Conservation (phyloP, 371 early-diverging fungal genomes). For the Actinomucor elegans region DNA sequence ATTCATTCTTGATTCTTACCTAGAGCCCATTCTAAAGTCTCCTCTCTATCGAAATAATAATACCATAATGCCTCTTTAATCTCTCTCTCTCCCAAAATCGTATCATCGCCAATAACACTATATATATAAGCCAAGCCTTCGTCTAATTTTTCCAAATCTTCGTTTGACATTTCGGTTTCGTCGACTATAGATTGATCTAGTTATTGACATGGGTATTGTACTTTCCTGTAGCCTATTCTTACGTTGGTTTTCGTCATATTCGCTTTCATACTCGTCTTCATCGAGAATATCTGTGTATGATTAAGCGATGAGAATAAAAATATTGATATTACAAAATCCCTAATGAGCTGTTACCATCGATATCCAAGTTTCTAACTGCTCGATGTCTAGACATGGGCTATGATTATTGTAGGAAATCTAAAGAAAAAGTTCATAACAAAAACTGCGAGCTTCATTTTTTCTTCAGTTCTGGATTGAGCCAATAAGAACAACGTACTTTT, state of each 20-base stretch:
- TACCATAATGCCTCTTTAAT: conserved; percentile 70
- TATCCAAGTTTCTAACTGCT: conserved; percentile 67
- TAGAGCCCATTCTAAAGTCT: conserved; percentile 57
- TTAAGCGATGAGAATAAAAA: too few relatives aligned
- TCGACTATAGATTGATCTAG: conserved; percentile 24
- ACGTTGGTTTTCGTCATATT: conserved; percentile 55
- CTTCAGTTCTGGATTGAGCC: background rate
- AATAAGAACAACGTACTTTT: background rate
- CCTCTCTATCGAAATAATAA: conserved; percentile 60
- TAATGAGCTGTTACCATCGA: conserved; percentile 54
- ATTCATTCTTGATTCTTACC: conserved; percentile 37
- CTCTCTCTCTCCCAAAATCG: conserved; percentile 47
- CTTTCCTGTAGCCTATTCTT: background rate
- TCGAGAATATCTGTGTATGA: conserved; percentile 64
- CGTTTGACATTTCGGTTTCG: conserved; percentile 40
- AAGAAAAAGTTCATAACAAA: background rate
- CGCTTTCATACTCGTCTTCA: conserved; percentile 59
- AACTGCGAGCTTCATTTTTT: conserved; percentile 4
- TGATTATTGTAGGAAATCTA: background rate
- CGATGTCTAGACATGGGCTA: conserved; percentile 78
- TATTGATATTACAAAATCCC: too few relatives aligned
- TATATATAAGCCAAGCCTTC: conserved; percentile 53
- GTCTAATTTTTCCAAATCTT: conserved; percentile 51
- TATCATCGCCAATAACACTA: conserved; percentile 53
- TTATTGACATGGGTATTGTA: background rate